Evolutionary conservation across 805 yeast species (phyloP), one percentile per base, ranked within the genome.

Genomic region (Danielia oregonensis): DNA sequence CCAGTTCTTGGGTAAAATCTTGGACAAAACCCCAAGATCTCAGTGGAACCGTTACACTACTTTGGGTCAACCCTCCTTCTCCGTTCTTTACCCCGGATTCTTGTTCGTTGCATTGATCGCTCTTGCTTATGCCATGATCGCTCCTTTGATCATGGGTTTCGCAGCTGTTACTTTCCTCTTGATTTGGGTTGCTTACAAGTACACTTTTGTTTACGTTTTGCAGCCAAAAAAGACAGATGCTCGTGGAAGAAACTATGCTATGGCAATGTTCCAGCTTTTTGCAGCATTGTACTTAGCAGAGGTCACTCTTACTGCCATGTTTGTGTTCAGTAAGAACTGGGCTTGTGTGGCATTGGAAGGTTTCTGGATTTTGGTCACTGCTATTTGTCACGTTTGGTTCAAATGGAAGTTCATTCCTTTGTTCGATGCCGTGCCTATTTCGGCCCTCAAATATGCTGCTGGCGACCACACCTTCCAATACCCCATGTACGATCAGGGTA

Each of bases 1-100:
- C 33, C 79, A 83, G 54, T 64, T 82, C 24, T 66, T 89, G 39
- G 86, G 93, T 19, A 67, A 66, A 44, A 40, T 87, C 15, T 71
- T 93, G 41, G 96, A 88, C 57, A 72, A 74, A 35, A 87, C 97
- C 5, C 97, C 97, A 42, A 79, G 97, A 64, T 81, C 86, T 62
- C 85, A 82, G 66, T 91, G 96, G 96, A 76, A 59, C 40, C 78
- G 96, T 52, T 76, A 61, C 55, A 77, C 76, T 55, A 70, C 67
- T 2, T 66, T 91, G 48, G 72, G 78, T 9, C 69, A 74, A 26
- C 84, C 89, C 28, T 72, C 76, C 16, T 88, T 89, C 85, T 95
- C 97, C 32, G 78, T 84, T 12, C 65, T 77, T 10, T 91, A 84
- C 61, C 96, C 97, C 6, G 67, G 72, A 8, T 81, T 80, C 57